Evolutionary conservation across 345 rosid species (phyloP), one percentile per base, ranked within the genome.

Genomic region (Cochlearia excelsa): DNA sequence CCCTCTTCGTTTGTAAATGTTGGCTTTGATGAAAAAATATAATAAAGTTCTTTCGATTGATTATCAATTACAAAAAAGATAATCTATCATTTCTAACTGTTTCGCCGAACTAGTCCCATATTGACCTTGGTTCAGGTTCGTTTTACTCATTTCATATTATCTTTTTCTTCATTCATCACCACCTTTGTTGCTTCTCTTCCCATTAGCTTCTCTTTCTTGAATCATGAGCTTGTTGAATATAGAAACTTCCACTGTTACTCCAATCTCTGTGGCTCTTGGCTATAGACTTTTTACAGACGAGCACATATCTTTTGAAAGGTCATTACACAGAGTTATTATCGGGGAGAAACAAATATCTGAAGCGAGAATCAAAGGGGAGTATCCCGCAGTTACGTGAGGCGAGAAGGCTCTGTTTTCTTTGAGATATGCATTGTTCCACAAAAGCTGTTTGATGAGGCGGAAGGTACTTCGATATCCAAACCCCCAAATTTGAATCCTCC

Each of bases 381-480:
- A 87, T 82, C 58, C 91, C 89, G 28, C 88, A 87, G 67, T 78
- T 90, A 16, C 89, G 79, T 26, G 86, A 84, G 54, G 78, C 78
- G 0, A 85, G 83, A 63, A 85, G 76, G 74, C 84, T 83, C 52
- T 85, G 88, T 56, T 75, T 79, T 64, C 87, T 78, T 55, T 83
- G 83, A 31, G 90, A 81, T 62, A 83, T 79, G 80, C 97, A 87
- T 63, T 81, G 88, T 73, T 87, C 87, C 0, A 87, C 94, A 41
- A 90, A 87, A 46, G 81, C 82, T 1, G 90, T 90, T 70, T 87
- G 97, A 45, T 67, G 69, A 2, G 87, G 74, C 1, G 97, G 95
- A 68, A 87, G 95, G 80, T 82, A 87, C 67, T 69, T 91, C 1
- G 94, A 83, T 75, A 87, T 82, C 97, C 97, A 90, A 3, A 81